Base-by-base conservation (phyloP, 2,329 filamentous ascomycete genomes). In the Ploettnerulaceae sp. region DNA sequence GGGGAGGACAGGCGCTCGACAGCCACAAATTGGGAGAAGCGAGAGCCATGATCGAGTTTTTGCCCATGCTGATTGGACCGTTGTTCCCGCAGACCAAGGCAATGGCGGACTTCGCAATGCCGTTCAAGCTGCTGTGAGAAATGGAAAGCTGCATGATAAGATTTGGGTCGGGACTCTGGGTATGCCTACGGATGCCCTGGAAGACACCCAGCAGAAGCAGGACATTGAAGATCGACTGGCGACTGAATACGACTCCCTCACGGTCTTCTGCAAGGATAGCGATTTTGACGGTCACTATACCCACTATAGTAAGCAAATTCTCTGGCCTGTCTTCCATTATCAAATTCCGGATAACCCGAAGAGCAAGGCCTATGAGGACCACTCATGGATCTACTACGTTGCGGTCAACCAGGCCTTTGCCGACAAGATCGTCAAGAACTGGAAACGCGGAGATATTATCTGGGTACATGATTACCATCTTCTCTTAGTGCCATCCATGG, bases 261-360 rank as follows among this genome's bases (percentile, higher is more conserved):
- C 86, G 2, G 89, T 96, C 25, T 95, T 85, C 65, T 85, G 87
- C 66, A 86, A 81, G 51, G 91, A 97, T 69, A 89, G 85, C 63
- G 90, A 97, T 66, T 89, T 96, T 63, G 86, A 96, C 61, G 89
- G 90, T 1, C 90, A 95, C 68, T 97, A 97, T 63, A 81, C 84
- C 9, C 90, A 96, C 67, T 97, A 93, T 65, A 96, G 90, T 81
- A 97, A 97, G 71, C 89, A 91, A 62, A 95, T 97, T 45, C 74
- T 97, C 5, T 97, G 91, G 91, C 91, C 91, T 1, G 90, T 96
- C 50, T 95, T 97, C 67, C 90, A 97, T 68, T 97, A 97, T 66
- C 90, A 96, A 67, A 95, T 97, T 49, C 93, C 91, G 0, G 93
- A 97, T 64, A 94, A 95, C 63, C 91, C 91, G 20, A 95, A 95